Evolutionary conservation across 495 filamentous ascomycete species (phyloP).

Genomic region (Aspergillus steynii): DNA sequence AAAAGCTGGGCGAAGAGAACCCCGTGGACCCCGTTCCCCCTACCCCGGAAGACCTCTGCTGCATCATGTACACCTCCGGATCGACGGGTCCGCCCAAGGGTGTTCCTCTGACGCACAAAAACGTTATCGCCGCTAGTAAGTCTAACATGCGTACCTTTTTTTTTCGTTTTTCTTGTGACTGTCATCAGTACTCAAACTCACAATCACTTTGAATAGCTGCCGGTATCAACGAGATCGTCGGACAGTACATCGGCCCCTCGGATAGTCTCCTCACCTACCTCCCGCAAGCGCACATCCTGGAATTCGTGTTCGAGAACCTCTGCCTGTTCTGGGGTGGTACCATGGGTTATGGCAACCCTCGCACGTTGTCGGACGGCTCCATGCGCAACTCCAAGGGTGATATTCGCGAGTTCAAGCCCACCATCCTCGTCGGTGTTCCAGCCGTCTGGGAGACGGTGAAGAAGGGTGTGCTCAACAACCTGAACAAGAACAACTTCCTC

Average conservation of each 20-base stretch:
- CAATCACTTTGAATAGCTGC: constrained; percentile 58
- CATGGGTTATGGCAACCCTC: constrained; percentile 96
- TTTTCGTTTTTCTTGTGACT: background rate
- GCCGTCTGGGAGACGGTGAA: constrained; percentile 98
- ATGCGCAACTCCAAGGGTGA: constrained; percentile 95
- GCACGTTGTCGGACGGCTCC: constrained; percentile 85
- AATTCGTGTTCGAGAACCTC: constrained; percentile 96
- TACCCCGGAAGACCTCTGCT: constrained; percentile 82
- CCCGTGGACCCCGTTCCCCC: constrained; percentile 80
- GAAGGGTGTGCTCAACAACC: constrained; percentile 90
- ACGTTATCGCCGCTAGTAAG: constrained; percentile 85
- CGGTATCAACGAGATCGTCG: constrained; percentile 83
- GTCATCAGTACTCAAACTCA: constrained; percentile 4
- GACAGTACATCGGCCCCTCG: constrained; percentile 79
- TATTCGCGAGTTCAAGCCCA: constrained; percentile 90
- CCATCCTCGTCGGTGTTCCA: constrained; percentile 90
- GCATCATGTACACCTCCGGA: constrained; percentile 99
- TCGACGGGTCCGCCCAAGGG: constrained; percentile 98
- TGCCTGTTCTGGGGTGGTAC: constrained; percentile 91
- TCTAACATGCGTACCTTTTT: constrained; percentile 14
- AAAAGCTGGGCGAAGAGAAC: constrained; percentile 80
- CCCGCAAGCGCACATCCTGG: constrained; percentile 91
- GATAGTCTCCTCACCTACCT: constrained; percentile 90
- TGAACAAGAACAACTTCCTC: constrained; percentile 71
- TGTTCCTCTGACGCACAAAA: constrained; percentile 84